Base-by-base conservation (phyloP, 108 stramenopile species). In the Asterionellopsis glacialis region DNA sequence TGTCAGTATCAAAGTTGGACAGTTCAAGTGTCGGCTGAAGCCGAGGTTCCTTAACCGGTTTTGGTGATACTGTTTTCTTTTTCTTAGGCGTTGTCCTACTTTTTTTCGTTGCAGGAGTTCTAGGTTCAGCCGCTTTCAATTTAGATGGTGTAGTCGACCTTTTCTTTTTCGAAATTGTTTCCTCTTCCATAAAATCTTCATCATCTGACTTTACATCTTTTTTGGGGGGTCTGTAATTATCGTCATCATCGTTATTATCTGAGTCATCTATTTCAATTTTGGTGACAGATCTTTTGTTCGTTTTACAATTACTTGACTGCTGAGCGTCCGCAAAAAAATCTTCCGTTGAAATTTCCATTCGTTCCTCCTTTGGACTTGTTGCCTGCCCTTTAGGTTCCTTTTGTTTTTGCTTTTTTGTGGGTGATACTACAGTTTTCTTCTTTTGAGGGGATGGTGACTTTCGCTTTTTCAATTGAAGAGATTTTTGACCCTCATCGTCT, bases 1-100 rank as follows among this genome's bases (percentile, higher is more conserved):
- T 28, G 41, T 67, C 68, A 0, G 27, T 55, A 41, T 66, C 57
- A 41, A 79, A 73, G 18, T 51, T 47, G 47, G 68, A 65, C 5
- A 19, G 21, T 25, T 65, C 61, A 44, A 59, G 64, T 44, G 57
- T 55, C 48, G 67, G 69, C 51, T 76, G 49, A 14, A 56, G 40
- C 14, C 47, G 45, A 18, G 51, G 26, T 27, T 45, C 26, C 45
- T 61, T 52, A 28, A 61, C 66, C 19, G 48, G 43, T 25, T 11
- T 59, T 24, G 21, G 43, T 39, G 42, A 24, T 26, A 41, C 16
- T 51, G 38, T 42, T 33, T 41, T 51, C 54, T 56, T 59, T 25
- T 59, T 61, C 60, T 56, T 70, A 39, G 39, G 67, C 21, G 59
- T 9, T 48, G 65, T 10, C 44, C 23, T 18, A 50, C 13, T 57